phyloP scores from a whole-genome alignment of 345 rosid species.

The Eucalyptus guilfoylei region DNA sequence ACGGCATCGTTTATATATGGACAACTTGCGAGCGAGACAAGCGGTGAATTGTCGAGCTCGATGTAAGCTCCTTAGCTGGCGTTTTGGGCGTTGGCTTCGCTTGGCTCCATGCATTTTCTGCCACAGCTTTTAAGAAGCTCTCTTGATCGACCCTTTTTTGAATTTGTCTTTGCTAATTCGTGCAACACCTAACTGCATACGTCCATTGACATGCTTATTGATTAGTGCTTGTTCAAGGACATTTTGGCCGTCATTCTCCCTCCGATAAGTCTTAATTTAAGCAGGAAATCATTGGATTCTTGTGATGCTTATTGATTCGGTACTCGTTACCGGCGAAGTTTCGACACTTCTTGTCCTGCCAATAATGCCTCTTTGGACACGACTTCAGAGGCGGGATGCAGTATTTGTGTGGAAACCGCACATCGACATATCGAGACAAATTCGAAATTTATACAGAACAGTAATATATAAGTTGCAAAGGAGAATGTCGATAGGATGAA shows the following conservation, averaged over 20 bases:
- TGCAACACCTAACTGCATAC: neutral
- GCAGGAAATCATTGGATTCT: neutral
- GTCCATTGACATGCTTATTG: neutral
- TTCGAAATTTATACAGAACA: neutral
- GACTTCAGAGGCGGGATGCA: neutral
- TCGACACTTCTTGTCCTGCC: neutral
- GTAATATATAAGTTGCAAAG: neutral
- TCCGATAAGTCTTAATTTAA: neutral
- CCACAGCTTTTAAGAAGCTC: neutral
- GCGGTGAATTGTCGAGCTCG: slow-evolving; percentile 40
- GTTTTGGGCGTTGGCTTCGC: neutral
- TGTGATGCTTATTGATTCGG: neutral
- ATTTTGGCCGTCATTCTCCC: neutral
- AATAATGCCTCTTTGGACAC: neutral
- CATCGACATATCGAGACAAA: accelerated
- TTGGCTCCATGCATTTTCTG: neutral
- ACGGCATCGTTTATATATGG: neutral
- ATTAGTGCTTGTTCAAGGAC: neutral
- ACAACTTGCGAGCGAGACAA: neutral
- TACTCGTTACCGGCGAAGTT: neutral
- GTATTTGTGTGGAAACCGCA: neutral
- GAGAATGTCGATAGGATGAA: neutral
- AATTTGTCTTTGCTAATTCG: neutral
- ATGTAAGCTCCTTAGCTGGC: slow-evolving; percentile 17
- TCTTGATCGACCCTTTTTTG: neutral